Conservation (phyloP, 805 yeast species). For the Debaryomyces maramus region DNA sequence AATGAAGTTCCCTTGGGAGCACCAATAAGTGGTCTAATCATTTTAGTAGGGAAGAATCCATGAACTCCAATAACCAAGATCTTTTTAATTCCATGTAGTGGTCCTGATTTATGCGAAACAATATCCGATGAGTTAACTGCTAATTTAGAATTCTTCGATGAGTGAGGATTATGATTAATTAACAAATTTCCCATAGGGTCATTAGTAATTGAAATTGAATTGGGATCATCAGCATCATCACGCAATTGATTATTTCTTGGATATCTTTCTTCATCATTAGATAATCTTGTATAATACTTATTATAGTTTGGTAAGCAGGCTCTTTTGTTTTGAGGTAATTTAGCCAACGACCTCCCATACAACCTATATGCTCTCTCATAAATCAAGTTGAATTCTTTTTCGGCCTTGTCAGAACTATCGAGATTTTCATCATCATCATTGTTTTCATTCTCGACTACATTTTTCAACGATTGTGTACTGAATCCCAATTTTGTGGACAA, state of each 20-base stretch:
- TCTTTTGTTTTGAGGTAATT: conserved; percentile 35
- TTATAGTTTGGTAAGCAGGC: conserved; percentile 42
- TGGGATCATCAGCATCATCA: conserved; percentile 30
- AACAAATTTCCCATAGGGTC: conserved; percentile 43
- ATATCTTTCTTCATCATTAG: conserved; percentile 9
- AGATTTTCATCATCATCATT: conserved; percentile 12
- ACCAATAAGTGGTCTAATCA: conserved; percentile 84
- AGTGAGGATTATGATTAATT: conserved; percentile 28
- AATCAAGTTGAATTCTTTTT: conserved; percentile 30
- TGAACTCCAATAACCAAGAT: conserved; percentile 90
- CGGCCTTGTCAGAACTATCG: conserved; percentile 18
- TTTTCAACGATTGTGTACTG: conserved; percentile 28
- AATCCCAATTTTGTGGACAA: conserved; percentile 38
- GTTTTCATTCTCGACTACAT: conserved; percentile 18
- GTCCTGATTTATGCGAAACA: conserved; percentile 27
- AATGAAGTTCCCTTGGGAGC: conserved; percentile 96
- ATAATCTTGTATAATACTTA: conserved; percentile 23
- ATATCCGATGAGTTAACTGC: conserved; percentile 17
- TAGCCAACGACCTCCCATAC: conserved; percentile 38
- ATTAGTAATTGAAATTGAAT: conserved; percentile 38
- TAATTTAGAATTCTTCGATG: conserved; percentile 7
- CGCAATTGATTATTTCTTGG: conserved; percentile 23
- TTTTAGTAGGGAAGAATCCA: conserved; percentile 90
- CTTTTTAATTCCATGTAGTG: conserved; percentile 44
- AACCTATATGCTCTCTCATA: conserved; percentile 38